These are phyloP conservation scores for Clarireedia sp. DNA, from an alignment of 2,329 filamentous ascomycete genomes.

Conservation along the genomic window DNA sequence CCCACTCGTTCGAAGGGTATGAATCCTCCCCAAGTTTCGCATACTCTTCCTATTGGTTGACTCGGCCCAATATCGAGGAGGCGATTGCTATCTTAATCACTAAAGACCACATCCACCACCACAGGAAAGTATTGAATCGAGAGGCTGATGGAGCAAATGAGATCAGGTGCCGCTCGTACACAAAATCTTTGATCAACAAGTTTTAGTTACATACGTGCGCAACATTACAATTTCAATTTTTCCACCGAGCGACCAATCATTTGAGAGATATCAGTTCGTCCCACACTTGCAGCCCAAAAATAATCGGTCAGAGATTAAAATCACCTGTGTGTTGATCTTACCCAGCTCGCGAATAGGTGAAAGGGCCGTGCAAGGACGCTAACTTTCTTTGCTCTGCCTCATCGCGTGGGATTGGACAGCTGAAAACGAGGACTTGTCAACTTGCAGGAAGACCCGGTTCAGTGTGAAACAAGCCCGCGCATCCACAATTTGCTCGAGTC, in stretches of 20 bases:
- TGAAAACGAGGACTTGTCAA: conserved; percentile 17
- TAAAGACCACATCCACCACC: background rate
- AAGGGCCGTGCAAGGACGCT: conserved; percentile 14
- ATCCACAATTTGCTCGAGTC: conserved; percentile 14
- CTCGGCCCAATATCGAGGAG: background rate
- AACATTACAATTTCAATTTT: conserved; percentile 5
- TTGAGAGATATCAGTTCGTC: background rate
- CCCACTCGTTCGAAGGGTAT: too few species aligned
- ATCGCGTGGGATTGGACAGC: conserved; percentile 25
- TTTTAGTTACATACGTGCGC: conserved; percentile 10
- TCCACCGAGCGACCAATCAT: background rate
- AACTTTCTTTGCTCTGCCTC: background rate
- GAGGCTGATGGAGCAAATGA: conserved; percentile 3
- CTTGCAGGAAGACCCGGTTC: conserved; percentile 14
- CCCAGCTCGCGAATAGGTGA: conserved; percentile 17
- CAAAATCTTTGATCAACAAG: conserved; percentile 7
- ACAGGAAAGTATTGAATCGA: background rate
- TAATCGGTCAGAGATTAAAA: conserved; percentile 8
- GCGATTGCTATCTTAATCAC: background rate
- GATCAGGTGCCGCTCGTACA: conserved; percentile 11
- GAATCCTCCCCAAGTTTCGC: too few species aligned
- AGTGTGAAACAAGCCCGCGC: conserved; percentile 24
- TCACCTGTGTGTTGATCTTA: conserved; percentile 11
- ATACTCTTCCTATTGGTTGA: background rate
- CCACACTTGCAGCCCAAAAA: conserved; percentile 1